Evolutionary conservation across 176 grass and related monocot genomes (phyloP).

Genomic region (Oryza punctata): DNA sequence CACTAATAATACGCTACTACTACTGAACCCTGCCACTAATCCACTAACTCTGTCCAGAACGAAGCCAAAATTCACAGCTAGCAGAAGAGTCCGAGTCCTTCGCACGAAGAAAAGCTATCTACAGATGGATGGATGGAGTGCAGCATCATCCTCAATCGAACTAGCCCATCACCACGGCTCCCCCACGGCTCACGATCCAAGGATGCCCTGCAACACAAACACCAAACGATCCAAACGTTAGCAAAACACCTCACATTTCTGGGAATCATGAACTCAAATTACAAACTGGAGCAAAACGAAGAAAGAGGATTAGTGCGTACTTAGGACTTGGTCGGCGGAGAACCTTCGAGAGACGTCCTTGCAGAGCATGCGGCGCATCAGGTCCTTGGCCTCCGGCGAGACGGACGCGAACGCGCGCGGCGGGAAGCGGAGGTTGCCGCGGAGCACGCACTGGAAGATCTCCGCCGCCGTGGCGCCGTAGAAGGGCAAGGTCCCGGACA

Average conservation of each 20-base stretch:
- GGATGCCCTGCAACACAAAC: conserved; percentile 49
- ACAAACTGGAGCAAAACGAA: background rate
- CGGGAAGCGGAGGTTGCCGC: conserved; percentile 64
- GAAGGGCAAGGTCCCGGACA: conserved; percentile 66
- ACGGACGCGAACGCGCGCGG: conserved; percentile 53
- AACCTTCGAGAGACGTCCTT: conserved; percentile 66
- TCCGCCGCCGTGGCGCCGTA: conserved; percentile 55
- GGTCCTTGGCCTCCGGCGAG: conserved; percentile 77
- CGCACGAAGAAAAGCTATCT: background rate
- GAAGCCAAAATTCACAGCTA: background rate
- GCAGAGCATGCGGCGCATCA: conserved; percentile 77
- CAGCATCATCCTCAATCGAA: background rate
- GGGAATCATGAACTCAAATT: background rate
- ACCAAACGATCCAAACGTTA: background rate
- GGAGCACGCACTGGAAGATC: conserved; percentile 66
- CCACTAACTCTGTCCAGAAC: background rate
- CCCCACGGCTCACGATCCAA: conserved; percentile 62
- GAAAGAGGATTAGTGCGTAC: background rate
- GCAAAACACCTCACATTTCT: background rate
- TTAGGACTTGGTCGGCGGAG: conserved; percentile 76
- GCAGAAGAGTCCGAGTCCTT: background rate
- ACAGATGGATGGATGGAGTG: background rate
- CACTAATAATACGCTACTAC: background rate
- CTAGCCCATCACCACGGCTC: conserved; percentile 16
- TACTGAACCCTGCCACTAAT: background rate